Base-by-base conservation (phyloP, 2,329 filamentous ascomycete genomes). In the Fonsecaea multimorphosa region DNA sequence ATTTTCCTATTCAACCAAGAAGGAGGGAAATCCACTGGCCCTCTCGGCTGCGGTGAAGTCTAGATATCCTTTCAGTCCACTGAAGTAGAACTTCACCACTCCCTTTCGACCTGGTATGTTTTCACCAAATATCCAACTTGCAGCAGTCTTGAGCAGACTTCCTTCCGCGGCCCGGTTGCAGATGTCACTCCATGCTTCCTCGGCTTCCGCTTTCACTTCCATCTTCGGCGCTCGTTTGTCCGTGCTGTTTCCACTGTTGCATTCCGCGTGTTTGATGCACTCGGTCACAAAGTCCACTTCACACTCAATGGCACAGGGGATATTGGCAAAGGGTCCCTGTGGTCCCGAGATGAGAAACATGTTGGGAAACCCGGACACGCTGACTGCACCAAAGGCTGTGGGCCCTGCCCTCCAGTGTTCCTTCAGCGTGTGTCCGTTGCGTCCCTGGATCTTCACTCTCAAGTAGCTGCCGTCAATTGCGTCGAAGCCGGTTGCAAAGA, bases 251-350 rank as follows among this genome's bases (percentile, higher is more conserved):
- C 51, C 73, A 72, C 52, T 34, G 9, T 29, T 24, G 8, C 29
- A 31, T 49, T 66, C 64, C 27, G 67, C 60, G 24, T 58, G 53
- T 4, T 27, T 34, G 22, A 66, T 59, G 11, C 49, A 22, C 19
- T 53, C 36, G 6, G 44, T 36, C 9, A 63, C 51, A 83, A 84
- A 88, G 74, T 75, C 2, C 11, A 40, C 34, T 14, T 76, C 52
- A 73, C 63, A 0, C 68, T 87, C 84, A 11, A 83, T 80, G 0
- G 77, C 79, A 0, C 82, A 80, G 0, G 86, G 86, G 0, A 84
- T 85, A 68, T 87, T 89, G 72, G 78, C 73, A 3, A 87, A 75
- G 0, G 85, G 86, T 0, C 77, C 83, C 27, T 88, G 85, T 0
- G 81, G 76, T 0, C 85, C 85, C 68, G 86, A 86, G 59, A 83